Evolutionary conservation across 2,329 filamentous ascomycete species (phyloP), one percentile per base, ranked within the genome.

Genomic region (Orbilia javanica): DNA sequence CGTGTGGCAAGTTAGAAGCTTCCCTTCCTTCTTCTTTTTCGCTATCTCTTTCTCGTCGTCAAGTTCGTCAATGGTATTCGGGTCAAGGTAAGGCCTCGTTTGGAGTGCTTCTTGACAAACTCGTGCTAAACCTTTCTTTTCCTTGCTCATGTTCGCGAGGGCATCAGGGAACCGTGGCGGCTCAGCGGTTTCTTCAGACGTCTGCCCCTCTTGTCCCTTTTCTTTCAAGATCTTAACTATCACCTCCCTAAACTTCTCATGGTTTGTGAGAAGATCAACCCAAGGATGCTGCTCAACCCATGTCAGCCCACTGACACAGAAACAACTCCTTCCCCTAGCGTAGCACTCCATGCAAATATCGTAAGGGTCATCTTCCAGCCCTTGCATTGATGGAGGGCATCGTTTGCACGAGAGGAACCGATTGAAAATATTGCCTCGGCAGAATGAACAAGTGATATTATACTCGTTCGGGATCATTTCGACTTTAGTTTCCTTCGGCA

Each of bases 271-370:
- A 10, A 99, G 86, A 13, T 94, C 90, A 48, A 89, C 87, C 94
- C 94, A 98, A 11, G 89, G 86, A 88, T 94, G 97, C 83, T 98
- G 96, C 83, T 99, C 94, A 63, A 93, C 93, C 94, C 95, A 99
- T 78, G 89, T 90, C 10, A 97, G 88, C 10, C 90, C 90, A 2
- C 94, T 97, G 63, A 97, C 88, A 82, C 96, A 99, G 2, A 89
- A 89, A 83, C 96, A 99, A 53, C 94, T 97, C 64, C 96, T 90
- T 22, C 96, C 96, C 92, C 98, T 97, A n/a, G 90, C 92, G 82
- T 97, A 99, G 83, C 96, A 99, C 81, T 99, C 96, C 92, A 99
- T 94, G 82, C 96, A 99, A 22, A 99, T 88, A 83, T 99, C 96
- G 83, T 98, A 99, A 0, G 93, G 93, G 82, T 98, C 90, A 34